Conservation (phyloP, 805 yeast species). For the Saturnispora bothae region DNA sequence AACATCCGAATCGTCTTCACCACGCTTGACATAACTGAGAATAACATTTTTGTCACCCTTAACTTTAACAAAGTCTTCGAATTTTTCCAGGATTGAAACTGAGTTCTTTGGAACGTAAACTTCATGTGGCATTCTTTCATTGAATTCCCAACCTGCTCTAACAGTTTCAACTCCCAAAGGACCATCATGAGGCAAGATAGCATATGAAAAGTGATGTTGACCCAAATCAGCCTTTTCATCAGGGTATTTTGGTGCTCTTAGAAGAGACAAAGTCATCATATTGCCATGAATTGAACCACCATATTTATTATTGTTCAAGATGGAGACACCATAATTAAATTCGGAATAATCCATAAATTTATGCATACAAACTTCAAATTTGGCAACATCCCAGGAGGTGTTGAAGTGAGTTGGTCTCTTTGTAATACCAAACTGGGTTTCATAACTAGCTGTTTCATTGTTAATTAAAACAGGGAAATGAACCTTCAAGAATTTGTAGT, state of each 20-base stretch:
- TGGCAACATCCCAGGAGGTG: constrained; percentile 94
- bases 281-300: constrained; percentile 95
- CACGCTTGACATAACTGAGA: constrained; percentile 72
- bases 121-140: constrained; percentile 33
- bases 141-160: constrained; percentile 68
- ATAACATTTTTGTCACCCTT: constrained; percentile 51
- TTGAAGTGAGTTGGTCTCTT: constrained; percentile 90
- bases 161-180: constrained; percentile 54
- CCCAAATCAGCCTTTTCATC: constrained; percentile 96
- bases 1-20: constrained; percentile 66
- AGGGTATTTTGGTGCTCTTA: constrained; percentile 90
- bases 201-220: constrained; percentile 69
- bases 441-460: constrained; percentile 73
- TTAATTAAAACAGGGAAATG: constrained; percentile 86
- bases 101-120: constrained; percentile 10
- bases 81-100: neutral
- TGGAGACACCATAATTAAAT: constrained; percentile 73
- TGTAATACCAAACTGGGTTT: constrained; percentile 89
- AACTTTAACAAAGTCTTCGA: constrained; percentile 20
- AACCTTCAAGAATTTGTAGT: constrained; percentile 80
- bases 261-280: constrained; percentile 70
- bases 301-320: constrained; percentile 77
- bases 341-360: constrained; percentile 90
- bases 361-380: constrained; percentile 92
- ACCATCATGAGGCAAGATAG: constrained; percentile 75